A percentile compares a stretch with the other conserved stretches of the same genome.
phyloP scores from a whole-genome alignment of 345 rosid species.

The Eucalyptus erythrocorys region DNA sequence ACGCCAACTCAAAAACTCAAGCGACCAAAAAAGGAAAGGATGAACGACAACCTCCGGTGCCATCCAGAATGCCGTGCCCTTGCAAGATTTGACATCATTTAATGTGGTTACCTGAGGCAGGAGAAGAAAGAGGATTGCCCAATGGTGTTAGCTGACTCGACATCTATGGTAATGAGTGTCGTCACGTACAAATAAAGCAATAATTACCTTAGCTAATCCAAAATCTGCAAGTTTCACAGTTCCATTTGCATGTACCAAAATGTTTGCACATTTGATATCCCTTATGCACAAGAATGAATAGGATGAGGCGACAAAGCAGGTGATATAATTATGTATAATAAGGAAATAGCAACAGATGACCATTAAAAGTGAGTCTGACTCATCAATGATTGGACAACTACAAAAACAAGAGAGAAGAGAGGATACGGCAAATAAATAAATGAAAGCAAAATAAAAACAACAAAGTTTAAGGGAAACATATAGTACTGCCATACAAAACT shows the following conservation, averaged over 20 bases:
- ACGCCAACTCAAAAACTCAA: neutral
- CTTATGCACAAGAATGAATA: slow-evolving; percentile 16
- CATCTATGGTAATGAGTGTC: neutral
- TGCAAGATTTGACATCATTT: slow-evolving; percentile 72
- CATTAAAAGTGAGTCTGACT: neutral
- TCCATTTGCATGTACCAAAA: slow-evolving; percentile 73
- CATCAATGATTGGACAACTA: neutral
- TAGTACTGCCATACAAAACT: neutral
- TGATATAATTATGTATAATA: neutral
- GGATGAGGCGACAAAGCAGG: neutral
- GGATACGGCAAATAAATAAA: neutral
- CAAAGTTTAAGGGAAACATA: neutral
- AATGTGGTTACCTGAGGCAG: slow-evolving; percentile 48
- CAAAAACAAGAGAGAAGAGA: neutral
- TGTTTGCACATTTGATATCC: slow-evolving; percentile 91
- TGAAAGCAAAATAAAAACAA: neutral
- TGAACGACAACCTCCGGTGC: slow-evolving; percentile 81
- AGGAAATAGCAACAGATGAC: neutral
- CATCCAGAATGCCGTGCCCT: slow-evolving; percentile 92
- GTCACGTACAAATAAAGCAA: neutral
- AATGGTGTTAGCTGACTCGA: neutral
- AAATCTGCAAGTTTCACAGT: slow-evolving; percentile 90
- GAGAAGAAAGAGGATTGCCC: neutral
- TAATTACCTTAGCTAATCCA: slow-evolving; percentile 80
- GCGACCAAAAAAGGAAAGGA: neutral